phyloP scores from a whole-genome alignment of 176 grass and related monocot genomes.

The Pontederia crassipes region DNA sequence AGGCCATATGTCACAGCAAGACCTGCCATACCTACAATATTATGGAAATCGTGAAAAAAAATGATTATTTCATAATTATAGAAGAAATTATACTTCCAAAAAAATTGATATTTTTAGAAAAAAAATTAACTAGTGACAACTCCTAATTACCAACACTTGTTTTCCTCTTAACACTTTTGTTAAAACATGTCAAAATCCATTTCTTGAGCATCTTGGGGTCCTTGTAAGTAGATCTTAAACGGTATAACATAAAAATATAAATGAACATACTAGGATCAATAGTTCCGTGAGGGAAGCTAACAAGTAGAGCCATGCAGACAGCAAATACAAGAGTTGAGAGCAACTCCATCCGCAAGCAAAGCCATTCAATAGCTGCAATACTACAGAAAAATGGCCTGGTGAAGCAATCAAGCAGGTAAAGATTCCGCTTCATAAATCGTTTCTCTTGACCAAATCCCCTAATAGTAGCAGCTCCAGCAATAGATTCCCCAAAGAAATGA shows the following conservation, averaged over 20 bases:
- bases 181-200: too few relatives aligned
- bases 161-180: too few relatives aligned
- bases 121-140: background rate
- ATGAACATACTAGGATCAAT: slow-evolving; percentile 92
- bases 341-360: slow-evolving; percentile 93
- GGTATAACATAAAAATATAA: background rate
- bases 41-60: too few relatives aligned
- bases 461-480: slow-evolving; percentile 88
- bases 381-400: slow-evolving; percentile 90
- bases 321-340: slow-evolving; percentile 90
- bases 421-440: slow-evolving; percentile 93
- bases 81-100: background rate
- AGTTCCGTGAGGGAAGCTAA: slow-evolving; percentile 92
- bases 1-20: slow-evolving; percentile 89
- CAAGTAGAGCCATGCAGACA: slow-evolving; percentile 95
- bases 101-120: background rate
- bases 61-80: too few relatives aligned
- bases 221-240: slow-evolving; percentile 3
- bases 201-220: background rate
- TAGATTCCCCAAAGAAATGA: slow-evolving; percentile 94
- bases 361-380: slow-evolving; percentile 98
- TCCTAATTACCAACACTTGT: too few relatives aligned
- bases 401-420: slow-evolving; percentile 90
- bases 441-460: slow-evolving; percentile 96
- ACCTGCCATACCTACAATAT: slow-evolving; percentile 83